Evolutionary conservation across 371 early-diverging fungal species (phyloP).

Genomic region (Dinochytrium kinnereticum): DNA sequence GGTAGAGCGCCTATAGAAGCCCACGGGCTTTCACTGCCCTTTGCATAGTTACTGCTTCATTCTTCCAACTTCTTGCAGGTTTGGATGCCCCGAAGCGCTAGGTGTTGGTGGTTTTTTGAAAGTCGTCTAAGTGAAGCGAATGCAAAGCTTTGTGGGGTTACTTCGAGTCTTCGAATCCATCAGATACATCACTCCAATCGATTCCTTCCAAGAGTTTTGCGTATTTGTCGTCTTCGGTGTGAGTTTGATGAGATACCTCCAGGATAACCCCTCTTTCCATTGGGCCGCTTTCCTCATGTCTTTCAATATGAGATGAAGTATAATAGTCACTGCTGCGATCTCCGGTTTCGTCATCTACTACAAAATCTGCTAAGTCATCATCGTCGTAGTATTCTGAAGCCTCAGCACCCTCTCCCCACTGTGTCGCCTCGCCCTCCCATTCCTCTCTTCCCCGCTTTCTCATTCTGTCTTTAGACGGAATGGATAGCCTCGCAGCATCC

Average conservation of each 20-base stretch:
- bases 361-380: constrained; percentile 34
- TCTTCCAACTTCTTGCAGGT: no score
- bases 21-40: no score
- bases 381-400: constrained; percentile 38
- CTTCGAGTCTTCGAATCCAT: no score
- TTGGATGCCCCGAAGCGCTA: no score
- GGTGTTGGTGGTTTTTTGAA: no score
- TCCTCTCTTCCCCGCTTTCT: constrained; percentile 23
- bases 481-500: neutral
- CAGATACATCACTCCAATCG: neutral
- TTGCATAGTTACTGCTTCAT: no score
- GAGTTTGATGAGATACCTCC: neutral
- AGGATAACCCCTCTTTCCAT: neutral
- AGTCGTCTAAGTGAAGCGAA: no score
- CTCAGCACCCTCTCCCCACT: constrained; percentile 33
- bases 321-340: neutral
- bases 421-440: constrained; percentile 35
- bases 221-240: neutral
- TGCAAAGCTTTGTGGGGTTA: no score
- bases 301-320: neutral
- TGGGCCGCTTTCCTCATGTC: neutral
- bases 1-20: no score
- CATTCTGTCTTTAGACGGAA: constrained; percentile 10
- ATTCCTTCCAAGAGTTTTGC: neutral
- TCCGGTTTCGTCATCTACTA: constrained; percentile 39